Conservation (phyloP, 1,139 yeast genomes). For the Protomyces inouyei region DNA sequence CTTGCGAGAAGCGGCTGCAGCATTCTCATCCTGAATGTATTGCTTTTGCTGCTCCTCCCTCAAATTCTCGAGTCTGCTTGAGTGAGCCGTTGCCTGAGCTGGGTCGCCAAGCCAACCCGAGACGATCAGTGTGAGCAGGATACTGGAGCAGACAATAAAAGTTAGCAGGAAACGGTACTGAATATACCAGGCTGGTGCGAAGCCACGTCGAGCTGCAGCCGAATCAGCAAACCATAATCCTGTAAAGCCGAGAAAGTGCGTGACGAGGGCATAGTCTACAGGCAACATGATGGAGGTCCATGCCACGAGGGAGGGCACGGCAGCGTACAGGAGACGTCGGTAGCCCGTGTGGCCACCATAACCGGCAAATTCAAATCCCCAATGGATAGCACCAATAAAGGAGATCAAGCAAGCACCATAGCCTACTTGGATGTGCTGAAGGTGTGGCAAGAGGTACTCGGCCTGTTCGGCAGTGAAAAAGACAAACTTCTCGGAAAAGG, state of each 20-base stretch:
- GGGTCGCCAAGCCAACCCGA: conserved; percentile 27
- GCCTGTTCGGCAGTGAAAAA: conserved; percentile 15
- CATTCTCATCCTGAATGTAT: conserved; percentile 12
- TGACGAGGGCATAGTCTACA: conserved; percentile 17
- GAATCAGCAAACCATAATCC: conserved; percentile 26
- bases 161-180: conserved; percentile 27
- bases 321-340: conserved; percentile 18
- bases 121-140: conserved; percentile 22
- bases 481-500: conserved; percentile 12
- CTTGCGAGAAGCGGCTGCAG: conserved; percentile 12
- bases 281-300: conserved; percentile 27
- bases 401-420: conserved; percentile 27
- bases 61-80: conserved; percentile 7
- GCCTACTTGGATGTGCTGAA: conserved; percentile 27
- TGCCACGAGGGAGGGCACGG: conserved; percentile 22
- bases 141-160: conserved; percentile 24
- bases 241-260: conserved; percentile 26
- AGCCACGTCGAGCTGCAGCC: conserved; percentile 24
- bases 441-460: conserved; percentile 11
- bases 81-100: conserved; percentile 21
- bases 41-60: conserved; percentile 18
- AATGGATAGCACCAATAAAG: conserved; percentile 27
- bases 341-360: conserved; percentile 20
- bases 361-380: conserved; percentile 27
- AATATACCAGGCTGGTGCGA: conserved; percentile 26